These are phyloP conservation scores for Mycena polygramma DNA, from an alignment of 768 basidiomycete genomes.

Conservation along the genomic window DNA sequence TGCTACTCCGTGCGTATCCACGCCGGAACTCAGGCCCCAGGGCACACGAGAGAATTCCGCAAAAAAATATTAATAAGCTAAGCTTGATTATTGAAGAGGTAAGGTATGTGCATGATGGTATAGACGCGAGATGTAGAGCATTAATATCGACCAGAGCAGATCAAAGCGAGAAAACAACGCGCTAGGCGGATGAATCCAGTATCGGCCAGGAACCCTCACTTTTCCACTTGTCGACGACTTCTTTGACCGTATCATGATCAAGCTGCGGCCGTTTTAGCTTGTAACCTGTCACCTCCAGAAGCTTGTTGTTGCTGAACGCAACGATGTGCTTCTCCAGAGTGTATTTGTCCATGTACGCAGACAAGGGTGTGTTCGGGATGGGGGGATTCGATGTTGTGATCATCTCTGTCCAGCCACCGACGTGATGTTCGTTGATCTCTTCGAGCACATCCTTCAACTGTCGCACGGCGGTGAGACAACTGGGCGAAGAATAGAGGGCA, in stretches of 20 bases:
- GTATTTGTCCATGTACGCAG: conserved; percentile 84
- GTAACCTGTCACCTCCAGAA: conserved; percentile 82
- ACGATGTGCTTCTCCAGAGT: conserved; percentile 77
- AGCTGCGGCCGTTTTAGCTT: conserved; percentile 73
- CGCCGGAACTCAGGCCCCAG: neutral
- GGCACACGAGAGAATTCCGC: neutral
- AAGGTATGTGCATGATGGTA: conserved; percentile 37
- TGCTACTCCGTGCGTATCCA: neutral
- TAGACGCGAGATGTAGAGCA: conserved; percentile 30
- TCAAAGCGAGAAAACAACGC: neutral
- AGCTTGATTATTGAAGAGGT: conserved; percentile 29
- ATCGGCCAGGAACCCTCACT: conserved; percentile 74
- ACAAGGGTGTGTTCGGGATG: conserved; percentile 77
- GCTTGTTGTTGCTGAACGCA: conserved; percentile 77
- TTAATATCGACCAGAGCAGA: conserved; percentile 14
- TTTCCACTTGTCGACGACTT: conserved; percentile 86
- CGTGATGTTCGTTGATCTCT: conserved; percentile 89
- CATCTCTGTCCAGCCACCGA: conserved; percentile 88
- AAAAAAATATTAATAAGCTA: conserved; percentile 35
- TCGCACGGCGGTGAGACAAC: neutral
- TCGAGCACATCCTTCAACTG: conserved; percentile 81
- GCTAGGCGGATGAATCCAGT: conserved; percentile 40
- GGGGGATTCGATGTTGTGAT: conserved; percentile 78
- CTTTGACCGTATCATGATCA: conserved; percentile 69
- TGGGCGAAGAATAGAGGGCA: neutral